These are phyloP conservation scores for Aspergillus japonicus DNA, from an alignment of 2,329 filamentous ascomycete genomes.

Conservation along the genomic window DNA sequence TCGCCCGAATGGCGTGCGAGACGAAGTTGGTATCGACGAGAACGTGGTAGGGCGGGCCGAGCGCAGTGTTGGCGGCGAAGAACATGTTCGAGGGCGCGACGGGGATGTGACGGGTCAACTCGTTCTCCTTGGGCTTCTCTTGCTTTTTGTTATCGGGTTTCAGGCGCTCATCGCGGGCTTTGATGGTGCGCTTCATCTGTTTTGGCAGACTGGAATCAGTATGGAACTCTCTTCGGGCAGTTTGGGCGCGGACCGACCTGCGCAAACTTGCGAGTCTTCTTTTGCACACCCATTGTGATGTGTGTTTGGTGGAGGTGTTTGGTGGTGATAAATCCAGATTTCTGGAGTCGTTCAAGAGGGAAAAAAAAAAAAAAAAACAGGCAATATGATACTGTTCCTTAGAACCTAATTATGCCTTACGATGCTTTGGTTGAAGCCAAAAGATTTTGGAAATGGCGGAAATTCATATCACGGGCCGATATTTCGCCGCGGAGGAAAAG, in stretches of 20 bases:
- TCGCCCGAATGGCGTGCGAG: conserved; percentile 84
- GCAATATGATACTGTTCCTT: neutral
- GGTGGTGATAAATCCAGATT: neutral
- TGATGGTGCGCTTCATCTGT: conserved; percentile 25
- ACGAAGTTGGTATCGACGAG: conserved; percentile 90
- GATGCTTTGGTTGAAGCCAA: neutral
- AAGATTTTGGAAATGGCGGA: conserved; percentile 10
- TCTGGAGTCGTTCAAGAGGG: too few relatives aligned
- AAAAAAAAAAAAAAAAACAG: neutral
- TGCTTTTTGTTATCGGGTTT: conserved; percentile 14
- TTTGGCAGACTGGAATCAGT: neutral
- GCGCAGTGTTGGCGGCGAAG: conserved; percentile 83
- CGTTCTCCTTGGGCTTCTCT: conserved; percentile 19
- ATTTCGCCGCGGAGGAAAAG: conserved; percentile 3
- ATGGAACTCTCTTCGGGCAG: conserved; percentile 55
- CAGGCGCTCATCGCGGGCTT: conserved; percentile 22
- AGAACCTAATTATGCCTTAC: neutral
- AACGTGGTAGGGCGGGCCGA: conserved; percentile 78
- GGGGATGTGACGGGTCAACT: conserved; percentile 17
- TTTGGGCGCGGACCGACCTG: conserved; percentile 57
- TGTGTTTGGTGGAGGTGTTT: neutral
- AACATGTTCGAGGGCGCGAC: conserved; percentile 76
- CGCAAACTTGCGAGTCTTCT: conserved; percentile 90
- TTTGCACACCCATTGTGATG: conserved; percentile 75
- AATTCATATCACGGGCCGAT: conserved; percentile 7